Evolutionary conservation across 2,329 filamentous ascomycete species (phyloP), one percentile per base, ranked within the genome.

Genomic region (Paradendryphiella salina): DNA sequence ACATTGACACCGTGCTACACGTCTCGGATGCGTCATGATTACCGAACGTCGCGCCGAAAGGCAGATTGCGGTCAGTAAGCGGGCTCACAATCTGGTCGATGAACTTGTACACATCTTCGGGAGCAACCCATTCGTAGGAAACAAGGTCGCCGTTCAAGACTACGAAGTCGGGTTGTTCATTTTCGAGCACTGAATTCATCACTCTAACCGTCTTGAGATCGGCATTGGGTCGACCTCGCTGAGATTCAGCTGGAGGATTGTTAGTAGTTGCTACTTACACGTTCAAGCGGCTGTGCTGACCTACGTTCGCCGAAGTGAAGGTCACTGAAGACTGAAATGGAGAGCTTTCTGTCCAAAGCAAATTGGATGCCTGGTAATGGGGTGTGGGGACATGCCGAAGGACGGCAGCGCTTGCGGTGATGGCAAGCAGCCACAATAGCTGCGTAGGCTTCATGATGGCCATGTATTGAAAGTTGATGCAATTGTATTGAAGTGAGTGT

Each of bases 121-220:
- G 49, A 8, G 46, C 54, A 3, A 67, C 50, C 38, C 59, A 63
- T 51, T 89, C 86, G 32, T 87, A 86, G 0, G 86, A 87, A 46
- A 88, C 85, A 3, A 90, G 75, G 60, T 90, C 87, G 11, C 87
- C 87, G 46, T 89, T 90, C 21, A 90, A 70, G 0, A 90, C 82
- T 0, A 87, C 85, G 0, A 90, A 76, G 32, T 83, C 76, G 0
- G 83, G 80, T 0, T 52, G 60, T 50, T 89, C 86, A 0, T 67
- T 70, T 29, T 83, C 76, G 1, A 90, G 77, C 5, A 89, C 74
- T 0, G 75, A 72, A 41, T 78, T 76, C 60, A 89, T 82, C 0
- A 88, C 83, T 4, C 71, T 59, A 3, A 81, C 71, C 0, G 83
- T 82, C 43, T 82, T 81, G 51, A 77, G 64, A 66, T 89, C 86